Conservation (phyloP, 2,329 filamentous ascomycete genomes). For the Arthroderma sp. region DNA sequence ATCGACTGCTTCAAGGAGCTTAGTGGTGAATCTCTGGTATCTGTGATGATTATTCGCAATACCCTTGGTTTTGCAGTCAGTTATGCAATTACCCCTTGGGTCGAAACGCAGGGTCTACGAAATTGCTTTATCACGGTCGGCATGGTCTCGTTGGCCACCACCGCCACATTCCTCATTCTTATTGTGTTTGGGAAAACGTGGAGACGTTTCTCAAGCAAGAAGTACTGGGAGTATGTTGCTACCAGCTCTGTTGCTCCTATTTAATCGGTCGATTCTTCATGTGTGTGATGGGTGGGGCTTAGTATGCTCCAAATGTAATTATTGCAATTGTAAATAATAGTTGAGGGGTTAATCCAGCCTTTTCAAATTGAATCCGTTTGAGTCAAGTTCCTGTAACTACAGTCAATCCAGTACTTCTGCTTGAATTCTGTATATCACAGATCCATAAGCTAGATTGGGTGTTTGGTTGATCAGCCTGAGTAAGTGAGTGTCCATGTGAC, state of each 20-base stretch:
- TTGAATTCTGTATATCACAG: too few species aligned
- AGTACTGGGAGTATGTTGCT: conserved; percentile 9
- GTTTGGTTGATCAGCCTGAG: too few species aligned
- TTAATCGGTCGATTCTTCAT: background rate
- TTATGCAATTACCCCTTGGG: conserved; percentile 26
- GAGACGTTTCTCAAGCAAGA: conserved; percentile 8
- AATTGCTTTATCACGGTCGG: conserved; percentile 22
- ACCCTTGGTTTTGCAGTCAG: conserved; percentile 22
- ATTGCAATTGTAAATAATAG: too few species aligned
- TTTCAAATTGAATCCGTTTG: too few species aligned
- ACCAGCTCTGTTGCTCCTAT: conserved; percentile 3
- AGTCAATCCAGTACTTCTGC: too few species aligned
- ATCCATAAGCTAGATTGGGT: too few species aligned
- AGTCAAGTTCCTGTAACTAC: too few species aligned
- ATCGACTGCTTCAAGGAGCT: conserved; percentile 20
- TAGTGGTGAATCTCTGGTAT: conserved; percentile 18
- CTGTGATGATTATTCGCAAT: conserved; percentile 29
- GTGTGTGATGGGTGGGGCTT: background rate
- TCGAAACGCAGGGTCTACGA: conserved; percentile 19
- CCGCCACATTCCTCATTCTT: conserved; percentile 19
- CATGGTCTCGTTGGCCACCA: conserved; percentile 18
- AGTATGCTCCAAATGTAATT: too few species aligned
- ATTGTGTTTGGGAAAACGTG: conserved; percentile 19
- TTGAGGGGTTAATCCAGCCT: too few species aligned
- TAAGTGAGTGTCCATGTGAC: too few species aligned